Percentiles rank a stretch among this genome's conserved stretches.
These are phyloP conservation scores for Didymella segeticola DNA, from an alignment of 2,329 filamentous ascomycete species.

Conservation along the genomic window DNA sequence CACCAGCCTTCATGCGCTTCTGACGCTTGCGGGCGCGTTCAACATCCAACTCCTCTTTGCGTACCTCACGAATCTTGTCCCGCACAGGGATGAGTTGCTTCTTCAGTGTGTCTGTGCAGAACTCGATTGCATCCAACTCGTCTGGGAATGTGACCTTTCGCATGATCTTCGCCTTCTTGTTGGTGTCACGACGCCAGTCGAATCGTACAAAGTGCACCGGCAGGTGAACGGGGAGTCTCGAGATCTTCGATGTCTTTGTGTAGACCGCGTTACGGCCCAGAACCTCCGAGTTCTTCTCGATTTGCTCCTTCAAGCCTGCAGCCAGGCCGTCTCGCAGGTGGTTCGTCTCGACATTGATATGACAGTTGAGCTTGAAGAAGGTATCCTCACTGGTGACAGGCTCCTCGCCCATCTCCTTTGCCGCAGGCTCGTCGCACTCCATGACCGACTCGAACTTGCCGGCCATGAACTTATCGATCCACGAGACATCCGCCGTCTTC, in stretches of 20 bases:
- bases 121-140: conserved; percentile 91
- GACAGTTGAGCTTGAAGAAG: conserved; percentile 94
- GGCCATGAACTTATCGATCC: conserved; percentile 89
- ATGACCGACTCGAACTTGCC: conserved; percentile 80
- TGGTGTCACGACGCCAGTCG: conserved; percentile 93
- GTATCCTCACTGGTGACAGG: conserved; percentile 70
- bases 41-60: conserved; percentile 93
- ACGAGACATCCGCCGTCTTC: conserved; percentile 63
- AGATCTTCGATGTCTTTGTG: conserved; percentile 89
- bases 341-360: conserved; percentile 87
- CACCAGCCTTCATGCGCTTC: conserved; percentile 69
- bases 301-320: conserved; percentile 81
- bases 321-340: conserved; percentile 88
- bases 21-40: conserved; percentile 91
- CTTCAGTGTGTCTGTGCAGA: conserved; percentile 89
- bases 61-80: conserved; percentile 92
- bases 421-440: conserved; percentile 82
- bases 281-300: conserved; percentile 85
- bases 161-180: conserved; percentile 99
- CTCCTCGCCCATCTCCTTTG: conserved; percentile 76
- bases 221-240: conserved; percentile 90
- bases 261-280: conserved; percentile 82
- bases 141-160: conserved; percentile 96
- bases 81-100: conserved; percentile 87
- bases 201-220: conserved; percentile 98